Conservation (phyloP, 2,329 filamentous ascomycete species). For the Sclerotinia nivalis region DNA sequence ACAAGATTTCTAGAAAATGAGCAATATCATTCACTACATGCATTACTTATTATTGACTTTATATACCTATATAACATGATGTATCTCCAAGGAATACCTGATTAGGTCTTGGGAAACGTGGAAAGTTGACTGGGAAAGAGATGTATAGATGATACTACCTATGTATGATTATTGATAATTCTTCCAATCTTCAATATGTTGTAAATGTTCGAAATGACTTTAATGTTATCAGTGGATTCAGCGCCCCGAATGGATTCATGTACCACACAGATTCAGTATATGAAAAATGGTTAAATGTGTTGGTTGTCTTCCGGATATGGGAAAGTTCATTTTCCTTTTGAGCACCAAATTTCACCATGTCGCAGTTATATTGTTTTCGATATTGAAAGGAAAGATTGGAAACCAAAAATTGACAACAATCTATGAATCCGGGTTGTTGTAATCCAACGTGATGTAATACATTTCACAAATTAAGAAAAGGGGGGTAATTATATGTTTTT, state of each 20-base stretch:
- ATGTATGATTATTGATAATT: too few species aligned
- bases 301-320: slow-evolving; percentile 1
- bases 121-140: neutral
- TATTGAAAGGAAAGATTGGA: too few species aligned
- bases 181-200: neutral
- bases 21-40: neutral
- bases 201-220: neutral
- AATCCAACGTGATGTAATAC: neutral
- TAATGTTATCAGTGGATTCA: neutral
- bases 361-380: neutral
- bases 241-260: neutral
- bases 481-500: neutral
- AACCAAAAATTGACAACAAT: neutral
- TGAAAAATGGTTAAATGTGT: neutral
- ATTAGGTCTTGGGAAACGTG: neutral
- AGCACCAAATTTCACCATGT: neutral
- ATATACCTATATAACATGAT: neutral
- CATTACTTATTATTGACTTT: neutral
- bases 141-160: too few species aligned
- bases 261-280: neutral
- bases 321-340: neutral
- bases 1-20: slow-evolving; percentile 39
- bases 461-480: too few species aligned
- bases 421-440: neutral
- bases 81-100: neutral